Evolutionary conservation across 192 early-diverging fungal genomes (phyloP).

Genomic region (Funneliformis geosporum): DNA sequence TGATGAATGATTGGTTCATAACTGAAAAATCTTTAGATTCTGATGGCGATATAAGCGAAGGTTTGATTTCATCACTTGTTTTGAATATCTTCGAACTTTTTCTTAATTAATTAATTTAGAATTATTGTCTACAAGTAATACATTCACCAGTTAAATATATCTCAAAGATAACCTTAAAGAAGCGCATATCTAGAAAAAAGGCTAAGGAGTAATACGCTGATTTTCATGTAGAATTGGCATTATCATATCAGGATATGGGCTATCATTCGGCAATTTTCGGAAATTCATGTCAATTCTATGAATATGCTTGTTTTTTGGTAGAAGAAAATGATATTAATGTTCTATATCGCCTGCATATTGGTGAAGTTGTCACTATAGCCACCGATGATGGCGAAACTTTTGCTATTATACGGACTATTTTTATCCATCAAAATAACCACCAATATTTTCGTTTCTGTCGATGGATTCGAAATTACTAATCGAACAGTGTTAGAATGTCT

Average conservation of each 20-base stretch:
- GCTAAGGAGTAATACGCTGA: background rate
- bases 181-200: background rate
- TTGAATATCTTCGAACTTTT: too few relatives aligned
- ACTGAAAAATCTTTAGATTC: background rate
- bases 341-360: conserved; percentile 2
- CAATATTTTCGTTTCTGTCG: too few relatives aligned
- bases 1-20: background rate
- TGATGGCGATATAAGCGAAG: background rate
- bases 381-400: too few relatives aligned
- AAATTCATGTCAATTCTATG: background rate
- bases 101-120: background rate
- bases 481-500: too few relatives aligned
- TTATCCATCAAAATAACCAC: too few relatives aligned
- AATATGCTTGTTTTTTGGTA: background rate
- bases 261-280: background rate
- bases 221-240: background rate
- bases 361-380: background rate
- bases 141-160: background rate
- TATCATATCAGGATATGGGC: too few relatives aligned
- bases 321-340: background rate
- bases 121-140: background rate
- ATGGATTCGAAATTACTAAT: too few relatives aligned
- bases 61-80: too few relatives aligned
- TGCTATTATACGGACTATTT: too few relatives aligned
- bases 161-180: background rate